Percentiles rank a stretch among this genome's conserved stretches.
Evolutionary conservation across 495 filamentous ascomycete genomes (phyloP).

Genomic region (Hyaloscypha bicolor): DNA sequence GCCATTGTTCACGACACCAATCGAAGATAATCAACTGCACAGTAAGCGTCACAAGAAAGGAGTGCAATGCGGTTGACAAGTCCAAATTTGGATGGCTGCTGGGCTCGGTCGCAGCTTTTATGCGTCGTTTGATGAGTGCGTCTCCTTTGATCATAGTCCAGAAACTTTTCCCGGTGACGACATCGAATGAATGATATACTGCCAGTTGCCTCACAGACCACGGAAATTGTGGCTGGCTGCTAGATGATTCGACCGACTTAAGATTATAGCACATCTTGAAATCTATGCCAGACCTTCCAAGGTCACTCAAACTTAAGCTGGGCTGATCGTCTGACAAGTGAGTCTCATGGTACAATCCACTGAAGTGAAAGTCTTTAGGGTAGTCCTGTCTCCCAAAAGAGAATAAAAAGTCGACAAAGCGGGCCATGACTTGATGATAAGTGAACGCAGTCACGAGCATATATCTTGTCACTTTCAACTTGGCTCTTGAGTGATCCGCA

Average conservation of each 20-base stretch:
- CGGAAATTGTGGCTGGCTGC: constrained; percentile 32
- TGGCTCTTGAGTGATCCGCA: constrained; percentile 35
- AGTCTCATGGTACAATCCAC: constrained; percentile 18
- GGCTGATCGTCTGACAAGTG: constrained; percentile 32
- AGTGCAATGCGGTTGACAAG: constrained; percentile 24
- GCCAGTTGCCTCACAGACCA: constrained; percentile 48
- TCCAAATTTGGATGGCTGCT: constrained; percentile 23
- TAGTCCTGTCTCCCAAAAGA: constrained; percentile 45
- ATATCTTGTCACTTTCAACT: constrained; percentile 33
- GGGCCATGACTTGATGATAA: constrained; percentile 46
- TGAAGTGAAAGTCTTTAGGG: constrained; percentile 34
- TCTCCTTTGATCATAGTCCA: constrained; percentile 50
- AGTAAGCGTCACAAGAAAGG: constrained; percentile 39
- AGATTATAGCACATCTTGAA: constrained; percentile 47
- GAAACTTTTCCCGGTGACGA: constrained; percentile 37
- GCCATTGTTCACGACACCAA: constrained; percentile 50
- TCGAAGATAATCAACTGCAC: constrained; percentile 46
- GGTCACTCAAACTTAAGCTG: constrained; percentile 34
- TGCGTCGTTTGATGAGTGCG: constrained; percentile 38
- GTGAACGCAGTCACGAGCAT: constrained; percentile 44
- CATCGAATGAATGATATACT: constrained; percentile 47
- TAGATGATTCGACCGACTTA: constrained; percentile 43
- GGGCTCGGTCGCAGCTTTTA: constrained; percentile 31
- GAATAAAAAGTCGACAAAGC: constrained; percentile 46
- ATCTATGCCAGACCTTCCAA: constrained; percentile 44